These are phyloP conservation scores for Dittrichia graveolens DNA, from an alignment of 129 eudicot species.

Conservation along the genomic window DNA sequence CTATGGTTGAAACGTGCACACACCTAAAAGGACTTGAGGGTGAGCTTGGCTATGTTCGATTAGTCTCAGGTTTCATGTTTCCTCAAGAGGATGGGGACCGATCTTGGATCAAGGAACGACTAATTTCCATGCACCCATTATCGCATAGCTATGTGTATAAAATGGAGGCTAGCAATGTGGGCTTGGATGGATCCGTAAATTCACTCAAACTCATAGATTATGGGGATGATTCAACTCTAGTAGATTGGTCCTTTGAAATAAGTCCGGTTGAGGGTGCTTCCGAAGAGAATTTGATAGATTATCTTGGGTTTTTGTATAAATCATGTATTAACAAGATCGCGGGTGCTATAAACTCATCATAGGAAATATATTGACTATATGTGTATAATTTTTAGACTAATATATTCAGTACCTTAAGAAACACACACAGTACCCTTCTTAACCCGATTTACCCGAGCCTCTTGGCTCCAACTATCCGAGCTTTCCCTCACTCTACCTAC, in stretches of 20 bases:
- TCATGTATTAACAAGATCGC: conserved; percentile 69
- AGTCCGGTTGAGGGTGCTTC: conserved; percentile 56
- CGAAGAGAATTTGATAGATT: conserved; percentile 58
- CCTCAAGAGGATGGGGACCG: conserved; percentile 75
- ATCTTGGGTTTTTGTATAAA: conserved; percentile 62
- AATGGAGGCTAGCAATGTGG: conserved; percentile 74
- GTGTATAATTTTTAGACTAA: conserved; percentile 5
- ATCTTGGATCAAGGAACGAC: conserved; percentile 74
- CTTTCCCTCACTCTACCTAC: too few species aligned
- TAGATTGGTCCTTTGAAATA: conserved; percentile 66
- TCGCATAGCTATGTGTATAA: conserved; percentile 42
- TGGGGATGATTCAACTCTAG: conserved; percentile 59
- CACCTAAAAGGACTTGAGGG: conserved; percentile 63
- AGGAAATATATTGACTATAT: conserved; percentile 3
- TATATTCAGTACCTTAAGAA: too few species aligned
- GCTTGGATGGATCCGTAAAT: conserved; percentile 64
- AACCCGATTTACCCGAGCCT: too few species aligned
- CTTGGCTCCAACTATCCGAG: too few species aligned
- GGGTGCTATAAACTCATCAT: conserved; percentile 47
- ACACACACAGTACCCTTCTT: too few species aligned
- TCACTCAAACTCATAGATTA: conserved; percentile 59
- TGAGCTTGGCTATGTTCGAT: conserved; percentile 52
- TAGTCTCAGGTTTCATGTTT: conserved; percentile 81
- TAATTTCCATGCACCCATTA: conserved; percentile 49
- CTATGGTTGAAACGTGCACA: conserved; percentile 76